These are phyloP conservation scores for Apophysomyces elegans DNA, from an alignment of 371 early-diverging fungal genomes.

Conservation along the genomic window DNA sequence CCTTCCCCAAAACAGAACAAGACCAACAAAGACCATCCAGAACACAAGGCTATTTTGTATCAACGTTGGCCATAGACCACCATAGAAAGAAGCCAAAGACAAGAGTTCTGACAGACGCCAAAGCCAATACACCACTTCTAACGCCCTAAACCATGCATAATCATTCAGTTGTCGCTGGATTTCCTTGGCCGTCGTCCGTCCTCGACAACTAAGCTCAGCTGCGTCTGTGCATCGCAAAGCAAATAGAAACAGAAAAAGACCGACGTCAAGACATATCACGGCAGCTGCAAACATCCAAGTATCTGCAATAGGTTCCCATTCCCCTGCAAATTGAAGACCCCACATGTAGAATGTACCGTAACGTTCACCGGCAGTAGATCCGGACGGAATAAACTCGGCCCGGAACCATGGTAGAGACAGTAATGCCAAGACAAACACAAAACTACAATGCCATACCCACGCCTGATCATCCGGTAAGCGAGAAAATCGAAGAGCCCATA, in stretches of 20 bases:
- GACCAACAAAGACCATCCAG: slow-evolving; percentile 41
- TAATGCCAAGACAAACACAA: slow-evolving; percentile 49
- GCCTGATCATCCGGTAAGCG: slow-evolving; percentile 35
- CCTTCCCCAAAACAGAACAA: slow-evolving; percentile 26
- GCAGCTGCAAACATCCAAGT: slow-evolving; percentile 73
- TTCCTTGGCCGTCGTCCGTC: slow-evolving; percentile 1
- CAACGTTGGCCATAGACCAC: slow-evolving; percentile 44
- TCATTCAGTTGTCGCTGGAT: slow-evolving; percentile 25
- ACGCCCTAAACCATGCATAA: slow-evolving; percentile 36
- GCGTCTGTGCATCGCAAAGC: slow-evolving; percentile 34
- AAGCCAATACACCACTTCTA: slow-evolving; percentile 41
- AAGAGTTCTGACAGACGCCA: slow-evolving; percentile 47
- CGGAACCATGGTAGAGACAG: slow-evolving; percentile 56
- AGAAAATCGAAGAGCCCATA: slow-evolving; percentile 33
- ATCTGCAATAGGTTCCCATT: slow-evolving; percentile 84
- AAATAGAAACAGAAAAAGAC: slow-evolving; percentile 47
- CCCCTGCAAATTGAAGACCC: slow-evolving; percentile 55
- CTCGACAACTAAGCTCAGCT: slow-evolving; percentile 15
- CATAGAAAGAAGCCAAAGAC: slow-evolving; percentile 44
- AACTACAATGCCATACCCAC: slow-evolving; percentile 48
- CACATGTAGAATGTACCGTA: slow-evolving; percentile 64
- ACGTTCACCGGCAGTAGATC: slow-evolving; percentile 36
- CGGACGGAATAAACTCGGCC: slow-evolving; percentile 62
- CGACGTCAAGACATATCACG: slow-evolving; percentile 49
- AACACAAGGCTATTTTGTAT: slow-evolving; percentile 29